Evolutionary conservation across 2,329 filamentous ascomycete genomes (phyloP).

Genomic region (Graphilbum ipis-grandicollis): DNA sequence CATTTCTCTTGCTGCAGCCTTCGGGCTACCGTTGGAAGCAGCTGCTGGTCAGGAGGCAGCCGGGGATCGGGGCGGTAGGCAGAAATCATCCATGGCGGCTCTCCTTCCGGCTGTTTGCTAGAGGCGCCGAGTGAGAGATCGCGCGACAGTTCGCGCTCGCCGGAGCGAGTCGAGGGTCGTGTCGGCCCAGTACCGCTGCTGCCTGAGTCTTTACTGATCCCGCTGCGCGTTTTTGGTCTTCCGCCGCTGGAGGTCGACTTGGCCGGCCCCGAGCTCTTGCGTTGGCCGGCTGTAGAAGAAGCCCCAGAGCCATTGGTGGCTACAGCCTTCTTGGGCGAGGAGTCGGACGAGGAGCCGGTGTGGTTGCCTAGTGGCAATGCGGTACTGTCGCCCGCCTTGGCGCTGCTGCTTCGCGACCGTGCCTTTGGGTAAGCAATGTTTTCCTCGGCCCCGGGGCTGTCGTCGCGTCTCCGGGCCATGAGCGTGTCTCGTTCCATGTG

Average conservation of each 20-base stretch:
- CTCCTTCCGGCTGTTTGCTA: slow-evolving; percentile 67
- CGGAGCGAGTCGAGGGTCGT: slow-evolving; percentile 45
- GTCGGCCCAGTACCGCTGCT: slow-evolving; percentile 29
- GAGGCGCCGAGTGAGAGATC: slow-evolving; percentile 24
- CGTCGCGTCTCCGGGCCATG: slow-evolving; percentile 41
- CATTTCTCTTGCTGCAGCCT: slow-evolving; percentile 86
- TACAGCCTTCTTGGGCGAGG: slow-evolving; percentile 34
- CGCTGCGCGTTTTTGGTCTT: slow-evolving; percentile 43
- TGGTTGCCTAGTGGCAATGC: neutral
- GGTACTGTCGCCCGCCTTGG: slow-evolving; percentile 13
- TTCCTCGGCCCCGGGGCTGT: slow-evolving; percentile 34
- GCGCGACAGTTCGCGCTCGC: slow-evolving; percentile 34
- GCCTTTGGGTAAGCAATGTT: slow-evolving; percentile 41
- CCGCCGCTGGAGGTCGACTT: slow-evolving; percentile 22
- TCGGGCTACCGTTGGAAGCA: slow-evolving; percentile 84
- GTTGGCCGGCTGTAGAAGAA: neutral
- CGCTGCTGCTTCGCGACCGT: slow-evolving; percentile 54
- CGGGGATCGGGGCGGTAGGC: slow-evolving; percentile 94
- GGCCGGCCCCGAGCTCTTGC: slow-evolving; percentile 27
- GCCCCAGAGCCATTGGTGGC: slow-evolving; percentile 3
- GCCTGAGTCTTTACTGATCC: slow-evolving; percentile 22
- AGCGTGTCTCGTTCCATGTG: slow-evolving; percentile 60
- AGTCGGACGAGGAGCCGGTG: slow-evolving; percentile 25
- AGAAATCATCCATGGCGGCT: slow-evolving; percentile 86
- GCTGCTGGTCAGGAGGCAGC: slow-evolving; percentile 84